Evolutionary conservation across 306 rosid species (phyloP).

Genomic region (Lathyrus aphaca): DNA sequence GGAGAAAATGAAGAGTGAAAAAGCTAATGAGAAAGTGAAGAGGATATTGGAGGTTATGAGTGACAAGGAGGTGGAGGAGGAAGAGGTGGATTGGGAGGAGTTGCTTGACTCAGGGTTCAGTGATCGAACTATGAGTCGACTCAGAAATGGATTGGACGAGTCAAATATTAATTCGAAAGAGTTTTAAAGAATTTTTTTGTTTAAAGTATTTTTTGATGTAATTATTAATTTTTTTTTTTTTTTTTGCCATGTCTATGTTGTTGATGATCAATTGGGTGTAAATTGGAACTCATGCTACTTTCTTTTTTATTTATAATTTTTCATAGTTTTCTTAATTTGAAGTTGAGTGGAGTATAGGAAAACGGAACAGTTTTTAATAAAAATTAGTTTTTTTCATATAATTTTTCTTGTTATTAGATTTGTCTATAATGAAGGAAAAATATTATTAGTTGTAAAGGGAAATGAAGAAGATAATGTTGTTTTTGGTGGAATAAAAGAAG

Average conservation of each 20-base stretch:
- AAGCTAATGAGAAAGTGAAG: conserved; percentile 58
- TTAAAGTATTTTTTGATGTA: not conserved
- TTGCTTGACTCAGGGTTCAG: conserved; percentile 65
- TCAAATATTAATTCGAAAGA: conserved; percentile 49
- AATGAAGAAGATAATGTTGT: conserved; percentile 3
- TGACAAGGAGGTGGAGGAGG: conserved; percentile 54
- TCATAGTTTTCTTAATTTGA: conserved; percentile 30
- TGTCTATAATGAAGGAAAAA: not conserved
- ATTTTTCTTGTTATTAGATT: not conserved
- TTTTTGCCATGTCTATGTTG: conserved; percentile 3
- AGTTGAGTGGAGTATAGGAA: conserved; percentile 15
- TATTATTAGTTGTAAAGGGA: conserved; percentile 7
- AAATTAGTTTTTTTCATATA: not conserved
- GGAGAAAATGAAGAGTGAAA: conserved; percentile 61
- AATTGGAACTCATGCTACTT: not conserved
- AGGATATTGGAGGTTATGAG: conserved; percentile 64
- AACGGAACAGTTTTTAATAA: not conserved
- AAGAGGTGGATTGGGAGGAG: conserved; percentile 77
- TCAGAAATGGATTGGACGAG: conserved; percentile 28
- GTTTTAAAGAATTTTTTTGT: conserved; percentile 44
- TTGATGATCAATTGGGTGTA: not conserved
- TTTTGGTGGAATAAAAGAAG: conserved; percentile 27
- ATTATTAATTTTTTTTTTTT: not conserved
- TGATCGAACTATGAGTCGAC: conserved; percentile 38
- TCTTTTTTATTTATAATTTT: not conserved